Evolutionary conservation across 208 protist species (phyloP).

Genomic region (Porcisia hertigi): DNA sequence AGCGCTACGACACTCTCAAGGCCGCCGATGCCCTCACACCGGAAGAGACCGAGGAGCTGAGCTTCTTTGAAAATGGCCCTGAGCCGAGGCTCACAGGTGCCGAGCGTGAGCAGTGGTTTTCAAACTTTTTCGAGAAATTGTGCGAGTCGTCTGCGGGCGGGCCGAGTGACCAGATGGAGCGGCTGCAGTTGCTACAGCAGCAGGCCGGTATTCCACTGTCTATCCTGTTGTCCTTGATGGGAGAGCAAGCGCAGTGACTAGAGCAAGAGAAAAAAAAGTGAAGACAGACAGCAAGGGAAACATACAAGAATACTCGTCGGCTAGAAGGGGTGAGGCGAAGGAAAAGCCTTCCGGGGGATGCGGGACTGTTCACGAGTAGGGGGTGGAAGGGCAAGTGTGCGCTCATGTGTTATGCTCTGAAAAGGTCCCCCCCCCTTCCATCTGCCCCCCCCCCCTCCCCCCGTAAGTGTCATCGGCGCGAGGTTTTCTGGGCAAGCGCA

Average conservation of each 20-base stretch:
- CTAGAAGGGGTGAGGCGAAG: not conserved
- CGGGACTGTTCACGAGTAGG: not conserved
- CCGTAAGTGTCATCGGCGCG: not conserved
- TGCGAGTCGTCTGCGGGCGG: constrained; percentile 36
- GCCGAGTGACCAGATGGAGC: constrained; percentile 71
- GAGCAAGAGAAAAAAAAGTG: not conserved
- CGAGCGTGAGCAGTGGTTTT: constrained; percentile 76
- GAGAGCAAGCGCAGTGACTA: constrained; percentile 43
- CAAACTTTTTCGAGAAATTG: constrained; percentile 59
- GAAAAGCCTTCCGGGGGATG: not conserved
- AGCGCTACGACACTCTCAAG: constrained; percentile 75
- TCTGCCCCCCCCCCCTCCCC: not conserved
- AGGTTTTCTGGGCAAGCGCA: not conserved
- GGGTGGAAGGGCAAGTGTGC: not conserved
- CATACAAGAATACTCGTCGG: too few species aligned
- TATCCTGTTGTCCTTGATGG: constrained; percentile 77
- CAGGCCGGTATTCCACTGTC: constrained; percentile 85
- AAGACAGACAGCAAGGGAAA: not conserved
- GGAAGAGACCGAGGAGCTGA: constrained; percentile 62
- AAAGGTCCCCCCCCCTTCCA: not conserved
- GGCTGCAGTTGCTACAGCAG: constrained; percentile 82
- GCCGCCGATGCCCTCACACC: constrained; percentile 36
- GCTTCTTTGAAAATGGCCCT: constrained; percentile 58
- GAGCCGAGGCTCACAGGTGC: constrained; percentile 41
- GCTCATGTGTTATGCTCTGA: not conserved